Base-by-base conservation (phyloP, 306 rosid genomes). In the Hippophae rhamnoides region DNA sequence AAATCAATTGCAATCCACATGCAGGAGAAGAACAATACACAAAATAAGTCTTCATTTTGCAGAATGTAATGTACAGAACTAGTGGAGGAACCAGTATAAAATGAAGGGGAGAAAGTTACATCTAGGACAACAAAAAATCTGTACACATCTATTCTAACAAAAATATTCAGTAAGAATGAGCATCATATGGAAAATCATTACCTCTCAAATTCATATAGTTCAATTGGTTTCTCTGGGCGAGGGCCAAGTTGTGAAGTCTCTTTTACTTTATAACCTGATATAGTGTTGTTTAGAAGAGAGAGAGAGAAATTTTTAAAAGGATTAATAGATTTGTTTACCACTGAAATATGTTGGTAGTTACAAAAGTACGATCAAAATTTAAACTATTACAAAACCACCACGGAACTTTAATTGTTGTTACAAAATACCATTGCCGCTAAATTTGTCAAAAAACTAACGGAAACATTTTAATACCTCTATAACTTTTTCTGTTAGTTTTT, bases 171-270 rank as follows among this genome's bases (percentile, higher is more conserved):
- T 18, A 11, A 14, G 63, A 47, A 55, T 45, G 47, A 45, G 73
- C 63, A 50, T 6, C 10, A 6, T 2, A 44, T 13, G 49, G 44
- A 25, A 58, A 60, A 41, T 57, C 26, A 57, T 45, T 83, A 92
- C 99, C 99, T 69, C 68, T 88, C 99, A 73, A 92, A 92, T 72
- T 93, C 99, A 54, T 88, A 93, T 76, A 93, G 82, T 71, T 93
- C 99, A 63, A 93, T 78, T 31, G 95, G 95, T 76, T 93, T 88
- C 80, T 76, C 85, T 0, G 99, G 99, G 6, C 85, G 95, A 61
- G 95, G 94, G 47, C 99, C 97, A 70, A 84, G 0, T 60, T 84
- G 86, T 9, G 88, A 73, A 69, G 93, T 93, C 79, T 93, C 97
- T 79, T 93, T 88, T 61, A 82, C 79, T 70, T 72, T 82, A 54